Evolutionary conservation across 345 rosid genomes (phyloP).

Genomic region (Mangifera indica): DNA sequence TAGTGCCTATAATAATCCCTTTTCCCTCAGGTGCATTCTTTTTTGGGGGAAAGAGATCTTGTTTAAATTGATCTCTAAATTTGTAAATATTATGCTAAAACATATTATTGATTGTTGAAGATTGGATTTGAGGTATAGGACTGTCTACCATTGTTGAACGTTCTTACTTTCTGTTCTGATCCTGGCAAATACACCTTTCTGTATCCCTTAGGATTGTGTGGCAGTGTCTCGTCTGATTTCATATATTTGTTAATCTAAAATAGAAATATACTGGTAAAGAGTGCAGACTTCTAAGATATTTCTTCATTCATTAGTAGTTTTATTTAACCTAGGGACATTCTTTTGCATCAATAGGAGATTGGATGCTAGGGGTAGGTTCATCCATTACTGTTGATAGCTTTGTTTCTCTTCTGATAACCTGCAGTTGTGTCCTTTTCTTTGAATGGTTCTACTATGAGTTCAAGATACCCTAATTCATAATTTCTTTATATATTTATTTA

Average conservation of each 20-base stretch:
- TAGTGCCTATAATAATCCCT: neutral
- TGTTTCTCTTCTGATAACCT: constrained; percentile 1
- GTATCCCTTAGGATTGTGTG: neutral
- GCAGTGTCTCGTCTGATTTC: neutral
- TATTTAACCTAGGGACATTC: neutral
- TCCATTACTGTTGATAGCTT: neutral
- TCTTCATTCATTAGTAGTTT: constrained; percentile 1
- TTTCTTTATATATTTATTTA: neutral
- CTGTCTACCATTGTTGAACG: constrained; percentile 6
- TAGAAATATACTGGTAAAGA: neutral
- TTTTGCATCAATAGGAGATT: neutral
- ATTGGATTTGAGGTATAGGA: constrained; percentile 9
- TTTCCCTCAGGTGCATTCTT: neutral
- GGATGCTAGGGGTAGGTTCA: neutral
- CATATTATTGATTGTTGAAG: constrained; percentile 6
- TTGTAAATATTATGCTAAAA: neutral
- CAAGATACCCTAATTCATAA: neutral
- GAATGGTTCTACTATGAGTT: neutral
- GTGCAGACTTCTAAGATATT: constrained; percentile 2
- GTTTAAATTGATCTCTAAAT: neutral
- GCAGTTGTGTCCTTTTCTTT: neutral
- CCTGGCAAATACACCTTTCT: neutral
- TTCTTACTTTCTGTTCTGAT: constrained; percentile 7
- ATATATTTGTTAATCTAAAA: neutral
- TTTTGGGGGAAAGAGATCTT: neutral